These are phyloP conservation scores for Furcasterigmium sp. DNA, from an alignment of 2,329 filamentous ascomycete species.

Conservation along the genomic window DNA sequence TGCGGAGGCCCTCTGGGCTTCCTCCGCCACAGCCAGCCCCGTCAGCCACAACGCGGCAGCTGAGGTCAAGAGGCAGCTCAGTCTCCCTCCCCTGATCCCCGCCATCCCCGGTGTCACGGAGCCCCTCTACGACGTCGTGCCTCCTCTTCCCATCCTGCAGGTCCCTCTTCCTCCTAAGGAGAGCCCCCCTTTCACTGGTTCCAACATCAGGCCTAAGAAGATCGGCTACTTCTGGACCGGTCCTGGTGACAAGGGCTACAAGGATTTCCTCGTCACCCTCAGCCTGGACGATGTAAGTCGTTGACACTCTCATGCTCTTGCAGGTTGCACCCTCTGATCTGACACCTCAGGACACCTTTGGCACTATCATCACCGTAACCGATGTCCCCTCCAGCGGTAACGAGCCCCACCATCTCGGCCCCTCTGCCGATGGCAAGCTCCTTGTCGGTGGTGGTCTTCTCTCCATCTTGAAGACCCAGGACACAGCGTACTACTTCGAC, in stretches of 20 bases:
- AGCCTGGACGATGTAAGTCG: constrained; percentile 49
- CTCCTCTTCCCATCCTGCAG: constrained; percentile 54
- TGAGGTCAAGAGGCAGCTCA: constrained; percentile 15
- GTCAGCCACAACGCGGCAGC: neutral
- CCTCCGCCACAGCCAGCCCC: neutral
- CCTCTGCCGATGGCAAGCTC: constrained; percentile 50
- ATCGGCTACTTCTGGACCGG: constrained; percentile 62
- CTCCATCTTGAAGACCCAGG: constrained; percentile 54
- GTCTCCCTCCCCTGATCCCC: constrained; percentile 52
- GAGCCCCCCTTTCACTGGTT: constrained; percentile 45
- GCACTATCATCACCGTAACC: constrained; percentile 50
- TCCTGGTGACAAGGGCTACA: constrained; percentile 53
- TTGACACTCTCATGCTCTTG: neutral
- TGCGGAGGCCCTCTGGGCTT: neutral
- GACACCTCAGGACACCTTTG: constrained; percentile 50
- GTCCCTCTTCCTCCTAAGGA: constrained; percentile 52
- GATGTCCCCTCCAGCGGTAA: constrained; percentile 57
- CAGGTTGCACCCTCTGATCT: constrained; percentile 1
- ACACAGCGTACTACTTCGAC: constrained; percentile 60
- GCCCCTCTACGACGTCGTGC: constrained; percentile 41
- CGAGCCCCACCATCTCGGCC: constrained; percentile 53
- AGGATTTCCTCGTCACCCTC: constrained; percentile 53
- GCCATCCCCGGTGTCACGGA: constrained; percentile 55
- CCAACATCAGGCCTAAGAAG: constrained; percentile 58
- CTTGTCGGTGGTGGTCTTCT: constrained; percentile 52